Evolutionary conservation across 176 grass and related monocot genomes (phyloP), one percentile per base, ranked within the genome.

Genomic region (Saccharum officinarum): DNA sequence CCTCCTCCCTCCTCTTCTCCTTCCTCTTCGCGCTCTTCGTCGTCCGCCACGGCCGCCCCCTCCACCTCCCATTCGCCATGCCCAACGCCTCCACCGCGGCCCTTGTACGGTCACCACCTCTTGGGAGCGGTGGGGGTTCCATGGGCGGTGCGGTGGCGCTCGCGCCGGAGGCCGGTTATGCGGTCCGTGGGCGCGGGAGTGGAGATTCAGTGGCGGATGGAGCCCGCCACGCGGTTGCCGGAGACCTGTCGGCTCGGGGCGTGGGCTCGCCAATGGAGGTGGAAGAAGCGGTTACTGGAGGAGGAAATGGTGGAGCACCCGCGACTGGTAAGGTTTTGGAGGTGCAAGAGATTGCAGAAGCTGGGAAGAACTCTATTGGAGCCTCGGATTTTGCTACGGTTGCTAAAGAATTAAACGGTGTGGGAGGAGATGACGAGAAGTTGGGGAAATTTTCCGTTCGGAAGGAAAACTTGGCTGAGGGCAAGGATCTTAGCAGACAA

Each of bases 1-100:
- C 93, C 72, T 92, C 89, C 18, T 93, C 91, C 65, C 86, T 98
- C 74, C 89, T 98, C 80, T 87, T 95, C 79, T 92, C 87, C 65
- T 85, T 92, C 86, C 81, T 95, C 42, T 75, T 52, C 72, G 45
- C 72, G 72, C 72, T 75, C 26, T 95, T 94, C 84, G 69, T 71
- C 63, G 70, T 95, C 83, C 85, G 81, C 59, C 84, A 87, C 73
- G 82, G 77, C 73, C 83, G 83, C 73, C 81, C 93, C 4, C 37
- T 85, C 25, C 64, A 67, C 68, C 67, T 86, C 69, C 81, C 76
- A 37, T 90, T 92, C 86, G 49, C 74, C 41, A 70, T 11, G 28
- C 7, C 44, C 72, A 75, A 52, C 47, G 26, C 45, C 44, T 75
- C 72, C 23, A 17, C 72, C 30, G 72, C 11, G 26, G 7, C 69